These are phyloP conservation scores for Plasmopara muralis DNA, from an alignment of 352 stramenopile genomes.

Conservation along the genomic window DNA sequence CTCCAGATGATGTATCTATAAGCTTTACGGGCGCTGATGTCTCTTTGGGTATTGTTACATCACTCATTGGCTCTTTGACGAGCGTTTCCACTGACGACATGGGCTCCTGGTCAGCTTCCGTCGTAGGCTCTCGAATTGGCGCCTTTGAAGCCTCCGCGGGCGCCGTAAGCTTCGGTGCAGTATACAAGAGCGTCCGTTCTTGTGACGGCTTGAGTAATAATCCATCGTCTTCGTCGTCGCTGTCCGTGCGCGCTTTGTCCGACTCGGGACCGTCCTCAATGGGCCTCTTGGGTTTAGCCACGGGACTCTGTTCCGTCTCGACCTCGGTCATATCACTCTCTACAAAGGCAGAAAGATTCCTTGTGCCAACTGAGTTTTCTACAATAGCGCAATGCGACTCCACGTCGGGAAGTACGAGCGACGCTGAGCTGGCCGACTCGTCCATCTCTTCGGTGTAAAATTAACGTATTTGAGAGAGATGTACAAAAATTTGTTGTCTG, in stretches of 20 bases:
- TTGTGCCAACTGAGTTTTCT: neutral
- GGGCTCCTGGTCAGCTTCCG: slow-evolving; percentile 2
- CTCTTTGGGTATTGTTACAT: neutral
- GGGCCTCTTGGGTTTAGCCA: slow-evolving; percentile 11
- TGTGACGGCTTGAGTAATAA: slow-evolving; percentile 3
- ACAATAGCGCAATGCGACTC: slow-evolving; percentile 4
- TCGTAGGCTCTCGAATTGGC: slow-evolving; percentile 3
- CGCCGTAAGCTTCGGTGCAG: neutral
- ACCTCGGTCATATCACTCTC: slow-evolving; percentile 19
- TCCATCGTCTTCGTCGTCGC: slow-evolving; percentile 24
- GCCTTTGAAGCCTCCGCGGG: slow-evolving; percentile 7
- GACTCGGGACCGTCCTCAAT: slow-evolving; percentile 24
- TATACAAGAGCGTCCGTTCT: neutral
- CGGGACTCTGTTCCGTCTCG: slow-evolving; percentile 24
- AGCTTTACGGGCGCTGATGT: neutral
- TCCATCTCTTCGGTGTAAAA: slow-evolving; percentile 21
- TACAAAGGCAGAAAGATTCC: slow-evolving; percentile 5
- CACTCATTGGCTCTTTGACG: neutral
- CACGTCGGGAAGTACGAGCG: slow-evolving; percentile 7
- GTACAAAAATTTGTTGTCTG: neutral
- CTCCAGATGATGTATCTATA: neutral
- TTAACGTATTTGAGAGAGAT: slow-evolving; percentile 20
- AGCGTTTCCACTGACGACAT: slow-evolving; percentile 1
- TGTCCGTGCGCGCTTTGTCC: slow-evolving; percentile 27
- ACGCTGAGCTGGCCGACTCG: slow-evolving; percentile 4